Evolutionary conservation across 2,329 filamentous ascomycete species (phyloP).

Genomic region (Colletotrichum cordylinicola): DNA sequence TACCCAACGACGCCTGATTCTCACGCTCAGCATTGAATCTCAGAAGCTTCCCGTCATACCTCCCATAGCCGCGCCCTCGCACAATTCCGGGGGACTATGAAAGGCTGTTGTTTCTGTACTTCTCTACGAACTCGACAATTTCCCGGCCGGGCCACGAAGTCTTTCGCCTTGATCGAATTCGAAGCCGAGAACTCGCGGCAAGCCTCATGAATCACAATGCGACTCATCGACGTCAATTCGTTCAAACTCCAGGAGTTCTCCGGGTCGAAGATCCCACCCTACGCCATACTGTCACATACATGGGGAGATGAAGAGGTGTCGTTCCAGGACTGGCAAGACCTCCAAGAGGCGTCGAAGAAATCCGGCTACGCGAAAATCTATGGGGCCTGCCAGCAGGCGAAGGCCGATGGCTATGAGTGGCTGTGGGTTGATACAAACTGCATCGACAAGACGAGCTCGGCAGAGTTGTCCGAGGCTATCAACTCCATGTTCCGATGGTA

Average conservation of each 20-base stretch:
- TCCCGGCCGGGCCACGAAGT: background rate
- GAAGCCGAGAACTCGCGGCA: background rate
- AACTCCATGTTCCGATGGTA: constrained; percentile 16
- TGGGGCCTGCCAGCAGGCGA: background rate
- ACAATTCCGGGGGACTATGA: background rate
- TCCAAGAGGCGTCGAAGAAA: background rate
- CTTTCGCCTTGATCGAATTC: rapidly evolving
- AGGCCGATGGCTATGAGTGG: background rate
- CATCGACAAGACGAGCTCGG: background rate
- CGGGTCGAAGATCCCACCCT: constrained; percentile 24
- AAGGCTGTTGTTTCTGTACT: background rate
- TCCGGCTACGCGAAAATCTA: background rate
- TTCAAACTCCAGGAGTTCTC: background rate
- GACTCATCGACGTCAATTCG: background rate
- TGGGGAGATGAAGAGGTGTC: constrained; percentile 32
- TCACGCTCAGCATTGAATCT: background rate
- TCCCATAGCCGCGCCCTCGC: rapidly evolving
- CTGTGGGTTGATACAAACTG: constrained; percentile 4
- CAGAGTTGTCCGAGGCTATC: background rate
- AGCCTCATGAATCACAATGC: background rate
- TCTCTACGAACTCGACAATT: background rate
- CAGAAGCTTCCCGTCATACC: background rate
- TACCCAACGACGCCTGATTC: background rate
- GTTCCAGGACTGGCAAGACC: constrained; percentile 16
- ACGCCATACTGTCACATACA: constrained; percentile 36